Conservation (phyloP, 2,329 filamentous ascomycete species). For the Nemania diffusa region DNA sequence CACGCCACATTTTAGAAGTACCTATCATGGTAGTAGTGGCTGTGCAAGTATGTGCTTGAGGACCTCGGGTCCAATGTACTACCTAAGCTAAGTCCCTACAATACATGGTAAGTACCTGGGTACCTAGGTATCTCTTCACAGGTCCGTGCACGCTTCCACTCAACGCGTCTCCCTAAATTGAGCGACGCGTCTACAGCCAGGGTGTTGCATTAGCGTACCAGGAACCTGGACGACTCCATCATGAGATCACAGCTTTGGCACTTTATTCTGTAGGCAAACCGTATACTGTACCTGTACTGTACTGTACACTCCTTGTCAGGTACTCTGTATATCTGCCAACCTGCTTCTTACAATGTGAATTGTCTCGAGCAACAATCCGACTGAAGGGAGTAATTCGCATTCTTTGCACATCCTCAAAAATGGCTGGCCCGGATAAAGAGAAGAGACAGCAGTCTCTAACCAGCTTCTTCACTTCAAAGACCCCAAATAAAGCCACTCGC, state of each 20-base stretch:
- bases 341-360: conserved; percentile 25
- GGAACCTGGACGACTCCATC: conserved; percentile 28
- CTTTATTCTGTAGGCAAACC: not conserved
- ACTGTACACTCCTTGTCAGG: not conserved
- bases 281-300: not conserved
- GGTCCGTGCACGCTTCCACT: conserved; percentile 18
- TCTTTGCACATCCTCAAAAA: conserved; percentile 35
- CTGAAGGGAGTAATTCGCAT: conserved; percentile 14
- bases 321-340: not conserved
- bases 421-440: conserved; percentile 55
- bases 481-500: conserved; percentile 57
- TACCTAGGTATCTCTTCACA: no score
- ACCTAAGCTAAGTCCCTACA: no score
- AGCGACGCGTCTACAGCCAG: conserved; percentile 28
- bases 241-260: conserved; percentile 25
- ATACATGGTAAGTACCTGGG: not conserved
- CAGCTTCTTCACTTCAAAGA: conserved; percentile 80
- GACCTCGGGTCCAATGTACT: no score
- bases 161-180: conserved; percentile 26
- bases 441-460: conserved; percentile 87
- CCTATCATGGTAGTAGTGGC: no score
- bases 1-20: conserved; percentile 6
- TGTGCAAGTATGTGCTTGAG: conserved; percentile 6
- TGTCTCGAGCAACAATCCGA: not conserved
- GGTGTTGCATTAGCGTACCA: conserved; percentile 35